phyloP scores from a whole-genome alignment of 225 moss, liverwort and hornwort genomes.

The Physcomitrellopsis africana region DNA sequence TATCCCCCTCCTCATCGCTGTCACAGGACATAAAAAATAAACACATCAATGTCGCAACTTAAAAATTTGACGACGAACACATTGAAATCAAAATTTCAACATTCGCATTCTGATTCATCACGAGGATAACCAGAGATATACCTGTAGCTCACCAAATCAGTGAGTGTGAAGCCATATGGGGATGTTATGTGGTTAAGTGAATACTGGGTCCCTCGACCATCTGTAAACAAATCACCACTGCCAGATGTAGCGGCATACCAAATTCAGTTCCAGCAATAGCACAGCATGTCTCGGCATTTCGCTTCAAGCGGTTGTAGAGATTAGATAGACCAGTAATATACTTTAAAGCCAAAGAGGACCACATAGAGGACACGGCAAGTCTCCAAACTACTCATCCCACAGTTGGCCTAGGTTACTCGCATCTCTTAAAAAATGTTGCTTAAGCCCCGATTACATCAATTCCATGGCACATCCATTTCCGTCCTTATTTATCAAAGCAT shows the following conservation, averaged over 20 bases:
- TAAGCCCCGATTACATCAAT: slow-evolving; percentile 2
- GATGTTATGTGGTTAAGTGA: slow-evolving; percentile 84
- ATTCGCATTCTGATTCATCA: slow-evolving; percentile 7
- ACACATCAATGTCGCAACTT: neutral
- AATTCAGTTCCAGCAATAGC: slow-evolving; percentile 14
- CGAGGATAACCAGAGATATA: slow-evolving; percentile 22
- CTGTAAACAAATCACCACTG: slow-evolving; percentile 91
- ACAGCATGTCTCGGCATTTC: neutral
- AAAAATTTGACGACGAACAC: slow-evolving; percentile 22
- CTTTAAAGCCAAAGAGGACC: neutral
- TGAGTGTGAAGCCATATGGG: slow-evolving; percentile 83
- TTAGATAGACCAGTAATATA: neutral
- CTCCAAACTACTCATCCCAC: neutral
- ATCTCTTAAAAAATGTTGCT: neutral
- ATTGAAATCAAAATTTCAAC: neutral
- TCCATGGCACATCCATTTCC: slow-evolving; percentile 7
- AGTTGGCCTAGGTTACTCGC: neutral
- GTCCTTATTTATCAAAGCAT: neutral
- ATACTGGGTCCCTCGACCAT: slow-evolving; percentile 76
- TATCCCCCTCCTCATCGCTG: slow-evolving; percentile 69
- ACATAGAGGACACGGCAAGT: neutral
- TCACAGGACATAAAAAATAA: slow-evolving; percentile 19
- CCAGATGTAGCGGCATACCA: slow-evolving; percentile 34
- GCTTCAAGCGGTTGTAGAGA: neutral
- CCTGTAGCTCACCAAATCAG: slow-evolving; percentile 96